phyloP scores from a whole-genome alignment of 179 eudicot species.

The Amaranthus tricolor region DNA sequence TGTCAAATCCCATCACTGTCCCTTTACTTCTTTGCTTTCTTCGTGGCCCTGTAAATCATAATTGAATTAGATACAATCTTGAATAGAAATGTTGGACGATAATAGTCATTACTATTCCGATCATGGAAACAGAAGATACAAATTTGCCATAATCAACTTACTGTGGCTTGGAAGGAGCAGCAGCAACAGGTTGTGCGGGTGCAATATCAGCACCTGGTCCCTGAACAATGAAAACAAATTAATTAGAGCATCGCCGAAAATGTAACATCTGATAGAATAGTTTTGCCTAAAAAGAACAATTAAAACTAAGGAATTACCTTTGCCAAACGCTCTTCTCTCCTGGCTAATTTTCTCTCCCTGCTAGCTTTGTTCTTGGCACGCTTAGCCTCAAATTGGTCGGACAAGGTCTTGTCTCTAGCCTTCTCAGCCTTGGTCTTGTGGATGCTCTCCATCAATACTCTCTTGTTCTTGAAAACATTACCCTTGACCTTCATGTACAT shows the following conservation, averaged over 20 bases:
- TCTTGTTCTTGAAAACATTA: slow-evolving; percentile 95
- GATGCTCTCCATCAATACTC: slow-evolving; percentile 94
- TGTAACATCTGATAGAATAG: too few species aligned
- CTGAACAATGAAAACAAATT: slow-evolving; percentile 25
- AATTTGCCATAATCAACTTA: slow-evolving; percentile 31
- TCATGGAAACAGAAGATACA: neutral
- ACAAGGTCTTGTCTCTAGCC: slow-evolving; percentile 92
- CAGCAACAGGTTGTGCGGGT: slow-evolving; percentile 37
- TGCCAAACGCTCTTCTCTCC: slow-evolving; percentile 87
- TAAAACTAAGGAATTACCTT: slow-evolving; percentile 38
- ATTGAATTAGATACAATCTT: neutral
- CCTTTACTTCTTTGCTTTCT: slow-evolving; percentile 63
- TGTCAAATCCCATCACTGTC: slow-evolving; percentile 4
- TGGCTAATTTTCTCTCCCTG: slow-evolving; percentile 81
- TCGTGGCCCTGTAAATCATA: slow-evolving; percentile 40
- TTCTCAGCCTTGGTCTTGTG: slow-evolving; percentile 98
- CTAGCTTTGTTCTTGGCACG: slow-evolving; percentile 97
- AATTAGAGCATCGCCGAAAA: neutral
- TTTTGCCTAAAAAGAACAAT: neutral
- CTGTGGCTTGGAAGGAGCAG: slow-evolving; percentile 52
- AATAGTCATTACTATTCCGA: too few species aligned
- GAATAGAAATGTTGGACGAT: neutral
- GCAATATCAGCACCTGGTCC: slow-evolving; percentile 53
- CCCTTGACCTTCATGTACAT: slow-evolving; percentile 99
- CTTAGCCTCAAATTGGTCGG: slow-evolving; percentile 96